Base-by-base conservation (phyloP, 2,329 filamentous ascomycete genomes). In the Aspergillus ruber region DNA sequence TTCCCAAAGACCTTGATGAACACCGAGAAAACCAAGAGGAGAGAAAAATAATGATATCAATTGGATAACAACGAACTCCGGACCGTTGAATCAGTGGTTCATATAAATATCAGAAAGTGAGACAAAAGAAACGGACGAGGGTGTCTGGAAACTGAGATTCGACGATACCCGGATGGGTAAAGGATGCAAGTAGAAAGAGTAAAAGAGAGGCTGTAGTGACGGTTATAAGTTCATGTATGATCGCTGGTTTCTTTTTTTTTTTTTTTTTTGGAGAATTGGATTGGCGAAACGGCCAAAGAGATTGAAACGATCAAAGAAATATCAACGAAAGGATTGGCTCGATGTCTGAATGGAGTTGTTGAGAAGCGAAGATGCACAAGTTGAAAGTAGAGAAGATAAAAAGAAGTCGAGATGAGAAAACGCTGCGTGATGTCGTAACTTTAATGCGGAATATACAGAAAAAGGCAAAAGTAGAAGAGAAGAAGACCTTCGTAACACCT, bases 11-110 rank as follows among this genome's bases (percentile, higher is more conserved):
- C 50, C 43, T 51, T 52, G 46, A 50, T 46, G 44, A 47, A 51
- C 48, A 45, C 51, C 50, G 50, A 48, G 56, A 50, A 59, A 56
- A 58, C 56, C 58, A 61, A 53, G 53, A 52, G 46, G 55, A 48
- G 42, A 51, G 57, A 59, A 48, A 29, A 46, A 44, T 52, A 51
- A 54, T 51, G 49, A 48, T 46, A 45, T 42, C 48, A 51, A 50
- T 48, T 29, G 42, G 20, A 21, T 20, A 53, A 46, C 44, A 54
- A 53, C 49, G 52, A 49, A 56, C 47, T 50, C 50, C 45, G 50
- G 47, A 54, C 50, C 47, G 53, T 39, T 50, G 50, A 52, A 43
- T 57, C 55, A 54, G 54, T 50, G 53, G 39, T 18, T 18, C 17
- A 39, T 39, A 20, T 39, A 39, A 39, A 39, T 39, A 39, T 12